Conservation (phyloP, 805 yeast species). For the Torulaspora microellipsoides region DNA sequence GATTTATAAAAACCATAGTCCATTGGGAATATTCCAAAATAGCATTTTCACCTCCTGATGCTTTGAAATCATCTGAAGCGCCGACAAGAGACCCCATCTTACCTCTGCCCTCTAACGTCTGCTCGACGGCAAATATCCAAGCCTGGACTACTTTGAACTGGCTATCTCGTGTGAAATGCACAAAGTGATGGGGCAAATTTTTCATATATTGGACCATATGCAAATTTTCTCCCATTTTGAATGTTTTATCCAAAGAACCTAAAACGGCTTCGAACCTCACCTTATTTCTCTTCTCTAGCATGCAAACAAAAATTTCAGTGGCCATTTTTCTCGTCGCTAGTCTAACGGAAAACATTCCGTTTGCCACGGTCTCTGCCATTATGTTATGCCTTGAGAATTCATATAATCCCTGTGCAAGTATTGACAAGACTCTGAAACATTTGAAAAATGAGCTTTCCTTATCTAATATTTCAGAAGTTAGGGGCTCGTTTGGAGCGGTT, state of each 20-base stretch:
- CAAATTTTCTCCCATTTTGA: slow-evolving; percentile 23
- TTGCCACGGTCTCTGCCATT: slow-evolving; percentile 57
- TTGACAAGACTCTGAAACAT: slow-evolving; percentile 56
- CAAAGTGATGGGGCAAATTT: slow-evolving; percentile 19
- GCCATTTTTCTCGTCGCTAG: slow-evolving; percentile 73
- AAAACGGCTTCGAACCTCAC: slow-evolving; percentile 44
- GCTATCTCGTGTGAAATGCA: slow-evolving; percentile 17
- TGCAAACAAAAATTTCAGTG: slow-evolving; percentile 65
- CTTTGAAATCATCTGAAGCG: slow-evolving; percentile 74
- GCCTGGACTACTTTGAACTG: slow-evolving; percentile 47
- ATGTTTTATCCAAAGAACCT: slow-evolving; percentile 36
- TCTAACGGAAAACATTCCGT: slow-evolving; percentile 71
- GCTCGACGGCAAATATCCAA: slow-evolving; percentile 65
- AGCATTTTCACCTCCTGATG: slow-evolving; percentile 40
- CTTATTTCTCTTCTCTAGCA: slow-evolving; percentile 44
- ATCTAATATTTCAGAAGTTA: slow-evolving; percentile 48
- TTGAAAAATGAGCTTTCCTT: slow-evolving; percentile 72
- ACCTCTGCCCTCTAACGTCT: slow-evolving; percentile 79
- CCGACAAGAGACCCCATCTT: slow-evolving; percentile 89
- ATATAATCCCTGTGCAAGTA: slow-evolving; percentile 26
- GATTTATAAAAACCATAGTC: slow-evolving; percentile 32
- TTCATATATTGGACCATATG: slow-evolving; percentile 24
- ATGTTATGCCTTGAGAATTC: slow-evolving; percentile 33
- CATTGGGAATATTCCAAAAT: slow-evolving; percentile 33
- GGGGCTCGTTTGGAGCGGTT: slow-evolving; percentile 23